Base-by-base conservation (phyloP, 2,329 filamentous ascomycete species). In the Fusarium sororula region DNA sequence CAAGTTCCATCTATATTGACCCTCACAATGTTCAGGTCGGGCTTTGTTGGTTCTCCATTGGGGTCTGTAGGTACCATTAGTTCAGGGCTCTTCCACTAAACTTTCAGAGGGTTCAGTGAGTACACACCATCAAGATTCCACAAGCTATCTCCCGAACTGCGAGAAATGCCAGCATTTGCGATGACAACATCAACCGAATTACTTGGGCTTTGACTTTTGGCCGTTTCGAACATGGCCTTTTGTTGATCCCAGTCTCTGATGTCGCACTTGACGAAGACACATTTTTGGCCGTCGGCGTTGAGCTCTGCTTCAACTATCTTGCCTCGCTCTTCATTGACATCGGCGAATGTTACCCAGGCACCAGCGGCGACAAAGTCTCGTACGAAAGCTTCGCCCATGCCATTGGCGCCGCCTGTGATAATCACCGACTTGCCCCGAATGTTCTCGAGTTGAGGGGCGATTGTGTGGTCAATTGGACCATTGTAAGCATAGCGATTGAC, bases 321-420 rank as follows among this genome's bases (percentile, higher is more conserved):
- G 3, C 83, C 83, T 2, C 81, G 78, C 13, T 76, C 77, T 20
- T 75, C 69, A 59, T 83, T 80, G 13, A 84, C 66, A 61, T 85
- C 84, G 35, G 79, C 83, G 72, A 85, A 81, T 1, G 83, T 84
- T 8, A 85, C 83, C 63, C 80, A 85, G 6, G 83, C 83, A 12
- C 83, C 83, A 11, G 81, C 80, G 7, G 70, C 77, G 15, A 75
- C 78, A 54, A 84, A 84, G 10, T 79, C 78, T 7, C 80, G 71
- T 0, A 83, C 81, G 30, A 80, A 82, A 1, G 74, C 76, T 67
- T 83, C 81, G 13, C 83, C 84, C 65, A 85, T 83, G 28, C 84
- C 84, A 65, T 82, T 83, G 41, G 81, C 85, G 17, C 85, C 86
- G n/a, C 85, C 85, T 3, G 85, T 87, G 22, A 87, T 81, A 28